Percentiles rank a stretch among this genome's conserved stretches.
Conservation (phyloP, 1,139 yeast genomes). For the Geotrichum candidum region DNA sequence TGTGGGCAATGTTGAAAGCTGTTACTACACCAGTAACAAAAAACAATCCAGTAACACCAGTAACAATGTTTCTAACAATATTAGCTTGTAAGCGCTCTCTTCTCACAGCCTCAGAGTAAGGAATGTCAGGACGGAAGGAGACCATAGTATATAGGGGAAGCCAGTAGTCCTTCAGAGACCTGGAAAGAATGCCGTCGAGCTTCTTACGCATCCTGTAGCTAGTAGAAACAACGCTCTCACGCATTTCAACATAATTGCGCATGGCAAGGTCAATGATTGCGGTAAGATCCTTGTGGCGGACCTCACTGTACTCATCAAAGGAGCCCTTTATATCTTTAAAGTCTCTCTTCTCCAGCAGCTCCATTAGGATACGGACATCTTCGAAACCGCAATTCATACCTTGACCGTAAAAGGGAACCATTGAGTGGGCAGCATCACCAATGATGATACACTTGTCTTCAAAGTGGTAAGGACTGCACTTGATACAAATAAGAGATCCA, state of each 20-base stretch:
- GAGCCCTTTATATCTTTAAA: slow-evolving; percentile 45
- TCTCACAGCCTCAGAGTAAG: slow-evolving; percentile 66
- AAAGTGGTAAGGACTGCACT: slow-evolving; percentile 63
- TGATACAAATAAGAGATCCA: slow-evolving; percentile 60
- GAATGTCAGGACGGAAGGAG: slow-evolving; percentile 76
- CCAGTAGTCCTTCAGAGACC: slow-evolving; percentile 56
- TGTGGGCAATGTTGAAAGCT: slow-evolving; percentile 8
- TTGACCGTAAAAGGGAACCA: slow-evolving; percentile 97
- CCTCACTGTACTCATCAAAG: slow-evolving; percentile 50
- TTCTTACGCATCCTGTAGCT: slow-evolving; percentile 59
- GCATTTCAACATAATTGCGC: slow-evolving; percentile 82
- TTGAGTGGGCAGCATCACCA: slow-evolving; percentile 94
- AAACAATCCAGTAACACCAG: slow-evolving; percentile 11
- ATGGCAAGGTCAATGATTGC: slow-evolving; percentile 76
- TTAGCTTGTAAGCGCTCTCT: slow-evolving; percentile 45
- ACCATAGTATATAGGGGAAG: slow-evolving; percentile 89
- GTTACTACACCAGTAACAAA: slow-evolving; percentile 7
- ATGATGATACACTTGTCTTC: slow-evolving; percentile 60
- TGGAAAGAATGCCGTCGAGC: slow-evolving; percentile 61
- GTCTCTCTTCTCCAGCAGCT: slow-evolving; percentile 43
- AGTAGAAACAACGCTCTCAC: slow-evolving; percentile 67
- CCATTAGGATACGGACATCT: slow-evolving; percentile 67
- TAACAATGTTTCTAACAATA: slow-evolving; percentile 19
- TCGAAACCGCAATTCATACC: slow-evolving; percentile 97
- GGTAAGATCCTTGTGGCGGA: slow-evolving; percentile 58